A percentile compares a stretch with the other conserved stretches of the same genome.
Evolutionary conservation across 768 basidiomycete genomes (phyloP).

Genomic region (Lanmaoa pseudosensibilis): DNA sequence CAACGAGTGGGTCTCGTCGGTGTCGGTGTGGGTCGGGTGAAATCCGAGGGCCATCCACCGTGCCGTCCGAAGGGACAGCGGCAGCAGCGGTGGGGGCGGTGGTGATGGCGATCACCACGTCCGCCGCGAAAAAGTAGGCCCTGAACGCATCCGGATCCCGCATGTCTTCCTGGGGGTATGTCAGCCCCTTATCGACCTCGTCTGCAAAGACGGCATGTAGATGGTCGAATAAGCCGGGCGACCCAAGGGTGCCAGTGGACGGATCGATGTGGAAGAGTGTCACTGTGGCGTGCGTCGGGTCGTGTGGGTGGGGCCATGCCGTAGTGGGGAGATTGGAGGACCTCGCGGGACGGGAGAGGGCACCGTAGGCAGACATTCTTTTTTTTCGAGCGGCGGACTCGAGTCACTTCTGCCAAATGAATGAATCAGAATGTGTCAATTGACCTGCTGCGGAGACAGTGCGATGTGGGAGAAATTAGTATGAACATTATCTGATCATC

Average conservation of each 20-base stretch:
- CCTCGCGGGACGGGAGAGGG: constrained; percentile 41
- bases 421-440: not conserved
- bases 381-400: not conserved
- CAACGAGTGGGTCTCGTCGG: not conserved
- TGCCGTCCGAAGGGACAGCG: too few species aligned
- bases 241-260: constrained; percentile 27
- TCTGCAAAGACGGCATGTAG: constrained; percentile 64
- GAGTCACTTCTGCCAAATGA: not conserved
- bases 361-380: constrained; percentile 70
- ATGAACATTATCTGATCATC: not conserved
- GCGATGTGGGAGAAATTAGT: not conserved
- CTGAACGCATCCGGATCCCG: constrained; percentile 57
- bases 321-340: constrained; percentile 44
- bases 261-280: constrained; percentile 41
- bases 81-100: too few species aligned
- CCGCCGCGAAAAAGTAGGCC: constrained; percentile 75
- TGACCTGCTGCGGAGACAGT: not conserved
- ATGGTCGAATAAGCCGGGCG: constrained; percentile 63
- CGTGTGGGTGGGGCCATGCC: constrained; percentile 41
- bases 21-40: not conserved
- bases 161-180: constrained; percentile 82
- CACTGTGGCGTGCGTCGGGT: constrained; percentile 18
- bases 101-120: constrained; percentile 69
- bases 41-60: not conserved
- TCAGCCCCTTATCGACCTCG: constrained; percentile 72